Conservation (phyloP, 345 rosid species). For the Excoecaria agallocha region DNA sequence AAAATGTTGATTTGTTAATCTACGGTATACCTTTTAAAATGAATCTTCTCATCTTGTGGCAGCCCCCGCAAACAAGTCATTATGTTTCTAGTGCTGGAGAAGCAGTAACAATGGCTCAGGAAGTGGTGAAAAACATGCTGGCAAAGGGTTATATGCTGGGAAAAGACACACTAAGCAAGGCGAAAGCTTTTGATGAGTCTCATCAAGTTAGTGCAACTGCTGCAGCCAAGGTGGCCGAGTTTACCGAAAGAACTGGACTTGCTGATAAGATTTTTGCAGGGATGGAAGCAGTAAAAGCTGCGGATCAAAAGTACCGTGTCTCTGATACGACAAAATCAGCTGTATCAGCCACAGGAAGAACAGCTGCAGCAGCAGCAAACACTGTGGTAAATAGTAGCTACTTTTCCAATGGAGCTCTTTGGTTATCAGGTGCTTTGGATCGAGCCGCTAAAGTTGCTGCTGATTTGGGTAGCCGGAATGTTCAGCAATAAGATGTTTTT, state of each 20-base stretch:
- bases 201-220: conserved; percentile 75
- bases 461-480: conserved; percentile 33
- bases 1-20: conserved; percentile 1
- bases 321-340: conserved; percentile 64
- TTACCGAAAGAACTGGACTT: conserved; percentile 61
- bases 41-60: conserved; percentile 15
- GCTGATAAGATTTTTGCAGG: conserved; percentile 63
- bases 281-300: conserved; percentile 60
- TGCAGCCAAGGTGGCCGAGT: conserved; percentile 59
- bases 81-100: conserved; percentile 56
- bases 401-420: conserved; percentile 73
- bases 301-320: conserved; percentile 63
- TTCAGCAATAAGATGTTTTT: not conserved
- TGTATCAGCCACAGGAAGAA: conserved; percentile 60
- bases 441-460: conserved; percentile 68
- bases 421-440: conserved; percentile 68
- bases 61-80: conserved; percentile 33
- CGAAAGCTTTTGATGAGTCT: conserved; percentile 68
- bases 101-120: conserved; percentile 66
- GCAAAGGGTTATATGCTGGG: conserved; percentile 64
- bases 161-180: conserved; percentile 68
- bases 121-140: conserved; percentile 66
- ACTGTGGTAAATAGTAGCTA: conserved; percentile 68
- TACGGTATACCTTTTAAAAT: not conserved
- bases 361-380: conserved; percentile 62